Percentiles rank a stretch among this genome's conserved stretches.
phyloP scores from a whole-genome alignment of 192 early-diverging fungal species.

The Kickxella alabastrina region DNA sequence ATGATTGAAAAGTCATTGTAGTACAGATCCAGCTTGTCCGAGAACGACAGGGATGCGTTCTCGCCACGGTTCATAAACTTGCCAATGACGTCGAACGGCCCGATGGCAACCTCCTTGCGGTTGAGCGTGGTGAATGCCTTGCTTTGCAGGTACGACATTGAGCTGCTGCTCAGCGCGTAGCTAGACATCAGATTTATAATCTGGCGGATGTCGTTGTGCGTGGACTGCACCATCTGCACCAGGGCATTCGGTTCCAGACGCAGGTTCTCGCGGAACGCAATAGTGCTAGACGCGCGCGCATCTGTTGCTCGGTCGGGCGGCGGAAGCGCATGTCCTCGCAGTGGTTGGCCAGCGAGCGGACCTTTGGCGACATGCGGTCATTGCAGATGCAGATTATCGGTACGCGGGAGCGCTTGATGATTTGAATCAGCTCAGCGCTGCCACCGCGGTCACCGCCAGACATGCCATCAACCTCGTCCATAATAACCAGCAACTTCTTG shows the following conservation, averaged over 20 bases:
- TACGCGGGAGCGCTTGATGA: conserved; percentile 85
- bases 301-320: conserved; percentile 66
- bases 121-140: conserved; percentile 50
- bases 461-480: conserved; percentile 99
- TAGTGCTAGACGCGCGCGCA: conserved; percentile 72
- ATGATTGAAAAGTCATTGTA: conserved; percentile 85
- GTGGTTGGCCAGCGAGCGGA: conserved; percentile 76
- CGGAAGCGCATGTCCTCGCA: conserved; percentile 81
- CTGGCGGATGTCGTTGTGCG: conserved; percentile 92
- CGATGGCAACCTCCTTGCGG: conserved; percentile 60
- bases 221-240: conserved; percentile 71
- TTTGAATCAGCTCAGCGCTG: conserved; percentile 72
- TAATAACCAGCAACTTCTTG: conserved; percentile 69
- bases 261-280: conserved; percentile 75
- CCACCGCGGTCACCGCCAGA: conserved; percentile 95
- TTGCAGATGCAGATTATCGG: conserved; percentile 99
- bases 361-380: conserved; percentile 81
- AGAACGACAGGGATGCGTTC: conserved; percentile 53
- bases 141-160: conserved; percentile 78
- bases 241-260: conserved; percentile 73
- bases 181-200: conserved; percentile 91
- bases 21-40: conserved; percentile 83
- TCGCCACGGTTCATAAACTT: conserved; percentile 56
- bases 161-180: conserved; percentile 65
- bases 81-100: conserved; percentile 74